Percentiles rank a stretch among this genome's conserved stretches.
Evolutionary conservation across 352 stramenopile species (phyloP).

Genomic region (Phytopythium mirpurense): DNA sequence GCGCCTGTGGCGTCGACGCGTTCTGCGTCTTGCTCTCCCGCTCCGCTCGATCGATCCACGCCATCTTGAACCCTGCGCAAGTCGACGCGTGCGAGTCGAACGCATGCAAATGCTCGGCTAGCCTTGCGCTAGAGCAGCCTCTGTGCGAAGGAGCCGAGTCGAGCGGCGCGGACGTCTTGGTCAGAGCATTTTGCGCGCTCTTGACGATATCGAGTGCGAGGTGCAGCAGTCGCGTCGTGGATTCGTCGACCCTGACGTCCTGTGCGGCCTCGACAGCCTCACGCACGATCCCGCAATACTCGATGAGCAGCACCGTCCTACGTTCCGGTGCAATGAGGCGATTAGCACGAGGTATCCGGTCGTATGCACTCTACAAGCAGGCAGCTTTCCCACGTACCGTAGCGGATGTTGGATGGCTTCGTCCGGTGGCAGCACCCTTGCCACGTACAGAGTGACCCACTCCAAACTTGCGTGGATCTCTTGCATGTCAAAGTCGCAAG

Average conservation of each 20-base stretch:
- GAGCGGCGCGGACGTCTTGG: slow-evolving; percentile 1
- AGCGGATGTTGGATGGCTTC: slow-evolving; percentile 21
- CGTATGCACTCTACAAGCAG: no score
- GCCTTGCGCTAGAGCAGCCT: not conserved
- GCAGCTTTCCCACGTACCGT: slow-evolving; percentile 16
- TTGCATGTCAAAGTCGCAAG: slow-evolving; percentile 22
- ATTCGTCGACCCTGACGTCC: not conserved
- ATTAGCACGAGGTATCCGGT: no score
- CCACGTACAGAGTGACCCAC: slow-evolving; percentile 32
- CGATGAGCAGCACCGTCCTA: slow-evolving; percentile 66
- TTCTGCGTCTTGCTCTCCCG: not conserved
- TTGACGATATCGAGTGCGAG: slow-evolving; percentile 10
- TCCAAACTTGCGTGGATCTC: slow-evolving; percentile 25
- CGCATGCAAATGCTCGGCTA: slow-evolving; percentile 9
- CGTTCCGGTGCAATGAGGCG: not conserved
- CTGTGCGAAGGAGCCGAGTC: not conserved
- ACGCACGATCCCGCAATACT: slow-evolving; percentile 54
- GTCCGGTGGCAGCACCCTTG: slow-evolving; percentile 18
- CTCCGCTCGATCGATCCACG: slow-evolving; percentile 2
- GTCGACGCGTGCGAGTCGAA: slow-evolving; percentile 8
- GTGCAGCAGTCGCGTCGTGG: slow-evolving; percentile 5
- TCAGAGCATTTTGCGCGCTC: slow-evolving; percentile 8
- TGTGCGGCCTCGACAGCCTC: slow-evolving; percentile 26
- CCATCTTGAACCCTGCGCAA: slow-evolving; percentile 8
- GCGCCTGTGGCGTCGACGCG: slow-evolving; percentile 3